Conservation (phyloP, 2,329 filamentous ascomycete species). For the Sporothrix humicola region DNA sequence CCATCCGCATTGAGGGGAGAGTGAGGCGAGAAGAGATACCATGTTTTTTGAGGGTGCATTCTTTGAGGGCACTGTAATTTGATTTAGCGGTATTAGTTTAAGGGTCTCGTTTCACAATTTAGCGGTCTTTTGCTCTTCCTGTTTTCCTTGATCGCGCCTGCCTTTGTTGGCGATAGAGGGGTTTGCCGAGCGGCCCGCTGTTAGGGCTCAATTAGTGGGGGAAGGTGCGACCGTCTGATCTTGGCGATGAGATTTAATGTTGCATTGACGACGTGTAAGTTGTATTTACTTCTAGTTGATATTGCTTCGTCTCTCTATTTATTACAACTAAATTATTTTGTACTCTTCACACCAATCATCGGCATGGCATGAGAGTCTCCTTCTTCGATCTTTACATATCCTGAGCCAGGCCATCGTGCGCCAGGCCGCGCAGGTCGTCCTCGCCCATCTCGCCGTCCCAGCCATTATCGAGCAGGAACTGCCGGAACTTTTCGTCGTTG, state of each 20-base stretch:
- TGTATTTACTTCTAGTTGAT: not conserved
- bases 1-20: constrained; percentile 26
- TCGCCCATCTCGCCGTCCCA: constrained; percentile 38
- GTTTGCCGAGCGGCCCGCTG: not conserved
- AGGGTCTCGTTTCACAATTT: too few relatives aligned
- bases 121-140: too few relatives aligned
- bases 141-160: too few relatives aligned
- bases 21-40: not conserved
- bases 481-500: constrained; percentile 35
- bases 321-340: not conserved
- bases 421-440: constrained; percentile 32
- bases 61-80: too few relatives aligned
- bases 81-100: too few relatives aligned
- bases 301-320: not conserved
- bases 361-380: not conserved
- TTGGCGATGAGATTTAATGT: not conserved
- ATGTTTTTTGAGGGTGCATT: too few relatives aligned
- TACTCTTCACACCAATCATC: not conserved
- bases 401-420: constrained; percentile 29
- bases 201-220: not conserved
- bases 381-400: not conserved
- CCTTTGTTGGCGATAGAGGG: too few relatives aligned
- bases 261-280: not conserved
- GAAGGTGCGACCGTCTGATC: not conserved
- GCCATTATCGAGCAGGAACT: constrained; percentile 33